Evolutionary conservation across 768 basidiomycete genomes (phyloP).

Genomic region (Boletellus emodensis): DNA sequence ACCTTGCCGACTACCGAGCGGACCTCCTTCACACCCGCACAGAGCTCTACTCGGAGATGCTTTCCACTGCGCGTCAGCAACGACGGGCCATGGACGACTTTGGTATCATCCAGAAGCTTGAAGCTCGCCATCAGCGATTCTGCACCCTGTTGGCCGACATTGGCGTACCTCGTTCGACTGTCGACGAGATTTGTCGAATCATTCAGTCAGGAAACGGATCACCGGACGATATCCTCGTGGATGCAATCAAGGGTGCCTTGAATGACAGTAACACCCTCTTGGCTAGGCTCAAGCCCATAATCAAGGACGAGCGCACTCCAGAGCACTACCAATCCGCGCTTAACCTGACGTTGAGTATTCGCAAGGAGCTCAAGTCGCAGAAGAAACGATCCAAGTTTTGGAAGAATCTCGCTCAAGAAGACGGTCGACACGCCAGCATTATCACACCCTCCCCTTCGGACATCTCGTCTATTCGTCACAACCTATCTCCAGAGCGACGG

Average conservation of each 20-base stretch:
- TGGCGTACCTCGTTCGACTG: conserved; percentile 22
- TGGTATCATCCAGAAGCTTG: conserved; percentile 25
- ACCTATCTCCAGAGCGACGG: conserved; percentile 24
- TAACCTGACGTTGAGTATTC: conserved; percentile 41
- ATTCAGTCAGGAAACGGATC: conserved; percentile 28
- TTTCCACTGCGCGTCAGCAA: conserved; percentile 24
- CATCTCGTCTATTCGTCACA: conserved; percentile 26
- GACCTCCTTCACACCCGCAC: conserved; percentile 29
- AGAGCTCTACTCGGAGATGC: conserved; percentile 29
- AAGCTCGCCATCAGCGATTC: conserved; percentile 23
- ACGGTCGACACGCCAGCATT: conserved; percentile 14
- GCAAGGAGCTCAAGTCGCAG: conserved; percentile 41
- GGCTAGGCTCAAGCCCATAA: conserved; percentile 37
- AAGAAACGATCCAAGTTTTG: conserved; percentile 45
- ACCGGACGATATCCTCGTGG: conserved; percentile 40
- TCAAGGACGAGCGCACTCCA: conserved; percentile 34
- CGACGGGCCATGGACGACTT: conserved; percentile 22
- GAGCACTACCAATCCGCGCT: conserved; percentile 46
- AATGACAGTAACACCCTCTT: conserved; percentile 38
- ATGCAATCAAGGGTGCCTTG: conserved; percentile 42
- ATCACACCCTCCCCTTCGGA: conserved; percentile 32
- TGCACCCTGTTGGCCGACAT: conserved; percentile 23
- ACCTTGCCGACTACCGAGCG: conserved; percentile 24
- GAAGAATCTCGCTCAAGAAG: conserved; percentile 40
- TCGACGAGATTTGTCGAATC: conserved; percentile 20